A percentile compares a stretch with the other conserved stretches of the same genome.
Conservation (phyloP, 2,329 filamentous ascomycete genomes). For the Pleomassaria siparia region DNA sequence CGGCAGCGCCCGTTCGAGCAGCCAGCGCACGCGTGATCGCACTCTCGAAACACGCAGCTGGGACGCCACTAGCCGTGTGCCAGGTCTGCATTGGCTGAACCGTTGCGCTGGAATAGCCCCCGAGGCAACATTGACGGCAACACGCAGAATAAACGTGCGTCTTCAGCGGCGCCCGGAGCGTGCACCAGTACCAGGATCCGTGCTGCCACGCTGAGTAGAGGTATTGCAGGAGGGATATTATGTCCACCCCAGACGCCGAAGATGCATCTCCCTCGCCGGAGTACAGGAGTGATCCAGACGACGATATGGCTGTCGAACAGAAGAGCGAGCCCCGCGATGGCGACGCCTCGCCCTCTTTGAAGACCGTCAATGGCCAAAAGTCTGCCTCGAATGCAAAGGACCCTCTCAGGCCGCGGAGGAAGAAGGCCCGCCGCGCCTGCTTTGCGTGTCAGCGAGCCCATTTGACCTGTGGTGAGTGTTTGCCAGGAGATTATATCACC, state of each 20-base stretch:
- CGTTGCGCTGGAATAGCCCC: constrained; percentile 35
- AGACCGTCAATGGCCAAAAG: constrained; percentile 37
- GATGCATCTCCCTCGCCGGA: constrained; percentile 52
- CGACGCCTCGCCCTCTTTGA: constrained; percentile 36
- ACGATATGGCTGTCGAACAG: constrained; percentile 49
- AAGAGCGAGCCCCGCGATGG: constrained; percentile 41
- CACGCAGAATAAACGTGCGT: constrained; percentile 46
- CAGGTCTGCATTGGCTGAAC: constrained; percentile 40
- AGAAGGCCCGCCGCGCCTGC: constrained; percentile 94
- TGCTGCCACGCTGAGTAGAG: constrained; percentile 30
- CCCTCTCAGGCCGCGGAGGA: constrained; percentile 81
- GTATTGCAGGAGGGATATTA: constrained; percentile 45
- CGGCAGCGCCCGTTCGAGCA: constrained; percentile 38
- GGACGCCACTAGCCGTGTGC: constrained; percentile 37
- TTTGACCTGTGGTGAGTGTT: constrained; percentile 89
- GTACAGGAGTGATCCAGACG: constrained; percentile 46
- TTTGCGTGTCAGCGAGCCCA: constrained; percentile 97
- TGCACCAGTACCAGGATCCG: constrained; percentile 40
- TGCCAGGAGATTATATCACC: not conserved
- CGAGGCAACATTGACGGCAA: constrained; percentile 42
- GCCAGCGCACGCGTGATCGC: constrained; percentile 46
- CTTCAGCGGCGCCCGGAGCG: constrained; percentile 32
- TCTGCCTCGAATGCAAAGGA: constrained; percentile 70
- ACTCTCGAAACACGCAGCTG: constrained; percentile 44
- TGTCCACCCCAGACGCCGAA: constrained; percentile 51